phyloP scores from a whole-genome alignment of 768 basidiomycete species.

The Xerocomus brunneocitrinus region DNA sequence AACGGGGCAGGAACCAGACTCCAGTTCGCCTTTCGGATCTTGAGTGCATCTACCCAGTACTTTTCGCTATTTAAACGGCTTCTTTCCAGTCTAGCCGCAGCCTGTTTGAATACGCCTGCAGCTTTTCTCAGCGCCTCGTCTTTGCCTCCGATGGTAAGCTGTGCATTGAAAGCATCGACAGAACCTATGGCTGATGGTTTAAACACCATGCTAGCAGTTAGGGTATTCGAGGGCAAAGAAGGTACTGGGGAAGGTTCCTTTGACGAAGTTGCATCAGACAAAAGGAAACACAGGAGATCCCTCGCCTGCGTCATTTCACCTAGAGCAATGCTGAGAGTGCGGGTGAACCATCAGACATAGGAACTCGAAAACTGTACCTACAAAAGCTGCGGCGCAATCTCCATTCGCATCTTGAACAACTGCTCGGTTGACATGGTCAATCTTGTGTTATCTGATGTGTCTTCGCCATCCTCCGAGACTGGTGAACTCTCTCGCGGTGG shows the following conservation, averaged over 20 bases:
- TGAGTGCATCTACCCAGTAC: slow-evolving; percentile 81
- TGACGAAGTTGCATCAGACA: slow-evolving; percentile 37
- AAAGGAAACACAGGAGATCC: slow-evolving; percentile 60
- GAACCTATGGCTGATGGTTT: slow-evolving; percentile 65
- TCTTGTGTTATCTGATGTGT: slow-evolving; percentile 27
- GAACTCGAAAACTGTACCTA: slow-evolving; percentile 37
- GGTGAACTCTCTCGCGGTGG: slow-evolving; percentile 26
- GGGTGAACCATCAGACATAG: slow-evolving; percentile 12
- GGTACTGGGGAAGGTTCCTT: slow-evolving; percentile 30
- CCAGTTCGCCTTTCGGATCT: slow-evolving; percentile 75
- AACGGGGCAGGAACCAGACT: slow-evolving; percentile 74
- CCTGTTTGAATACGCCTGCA: slow-evolving; percentile 62
- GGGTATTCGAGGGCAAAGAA: slow-evolving; percentile 30
- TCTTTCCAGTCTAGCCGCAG: slow-evolving; percentile 65
- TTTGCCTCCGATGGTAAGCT: slow-evolving; percentile 71
- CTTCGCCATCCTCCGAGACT: slow-evolving; percentile 24
- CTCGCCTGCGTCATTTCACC: slow-evolving; percentile 79
- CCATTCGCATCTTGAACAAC: slow-evolving; percentile 65
- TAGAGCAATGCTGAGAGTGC: slow-evolving; percentile 52
- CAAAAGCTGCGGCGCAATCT: slow-evolving; percentile 69
- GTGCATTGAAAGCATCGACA: slow-evolving; percentile 67
- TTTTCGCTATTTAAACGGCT: slow-evolving; percentile 57
- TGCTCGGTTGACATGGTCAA: slow-evolving; percentile 69
- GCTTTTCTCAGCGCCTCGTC: slow-evolving; percentile 77
- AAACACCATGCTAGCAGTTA: slow-evolving; percentile 61